Evolutionary conservation across 2,329 filamentous ascomycete genomes (phyloP).

Genomic region (Juglanconis oblonga): DNA sequence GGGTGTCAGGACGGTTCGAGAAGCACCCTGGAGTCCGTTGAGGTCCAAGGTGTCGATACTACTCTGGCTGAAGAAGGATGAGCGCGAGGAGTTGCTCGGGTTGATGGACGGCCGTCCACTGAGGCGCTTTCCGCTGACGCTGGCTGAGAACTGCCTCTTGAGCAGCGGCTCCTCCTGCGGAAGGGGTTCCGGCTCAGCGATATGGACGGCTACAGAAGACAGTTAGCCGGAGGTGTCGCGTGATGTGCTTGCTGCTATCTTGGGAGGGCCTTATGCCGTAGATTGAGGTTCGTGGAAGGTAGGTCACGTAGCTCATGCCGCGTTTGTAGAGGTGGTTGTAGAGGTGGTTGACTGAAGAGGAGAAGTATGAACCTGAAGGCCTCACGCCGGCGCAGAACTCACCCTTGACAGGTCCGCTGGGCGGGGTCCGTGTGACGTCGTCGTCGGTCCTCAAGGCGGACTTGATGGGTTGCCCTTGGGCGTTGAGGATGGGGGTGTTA

Average conservation of each 20-base stretch:
- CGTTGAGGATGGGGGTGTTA: slow-evolving; percentile 14
- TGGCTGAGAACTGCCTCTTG: slow-evolving; percentile 44
- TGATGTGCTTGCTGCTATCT: background rate
- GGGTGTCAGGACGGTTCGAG: slow-evolving; percentile 25
- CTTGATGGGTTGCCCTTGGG: slow-evolving; percentile 16
- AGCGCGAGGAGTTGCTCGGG: slow-evolving; percentile 38
- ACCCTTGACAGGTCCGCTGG: slow-evolving; percentile 15
- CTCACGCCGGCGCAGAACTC: background rate
- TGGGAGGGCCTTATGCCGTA: too few species aligned
- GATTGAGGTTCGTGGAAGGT: too few species aligned
- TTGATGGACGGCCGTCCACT: slow-evolving; percentile 39
- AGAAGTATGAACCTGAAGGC: background rate
- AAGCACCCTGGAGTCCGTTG: slow-evolving; percentile 22
- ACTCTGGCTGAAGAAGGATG: slow-evolving; percentile 39
- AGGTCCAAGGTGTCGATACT: slow-evolving; percentile 30
- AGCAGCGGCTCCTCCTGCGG: slow-evolving; percentile 33
- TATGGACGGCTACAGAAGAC: slow-evolving; percentile 48
- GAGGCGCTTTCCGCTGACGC: slow-evolving; percentile 38
- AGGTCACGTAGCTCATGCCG: too few species aligned
- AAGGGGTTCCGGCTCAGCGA: slow-evolving; percentile 49
- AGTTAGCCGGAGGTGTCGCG: background rate
- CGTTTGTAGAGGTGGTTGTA: too few species aligned
- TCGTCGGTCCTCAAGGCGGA: slow-evolving; percentile 19
- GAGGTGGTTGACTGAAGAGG: too few species aligned
- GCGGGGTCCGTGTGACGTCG: slow-evolving; percentile 8